Evolutionary conservation across 1,284 basidiomycete species (phyloP), one percentile per base, ranked within the genome.

Genomic region (Rhodofomes roseus): DNA sequence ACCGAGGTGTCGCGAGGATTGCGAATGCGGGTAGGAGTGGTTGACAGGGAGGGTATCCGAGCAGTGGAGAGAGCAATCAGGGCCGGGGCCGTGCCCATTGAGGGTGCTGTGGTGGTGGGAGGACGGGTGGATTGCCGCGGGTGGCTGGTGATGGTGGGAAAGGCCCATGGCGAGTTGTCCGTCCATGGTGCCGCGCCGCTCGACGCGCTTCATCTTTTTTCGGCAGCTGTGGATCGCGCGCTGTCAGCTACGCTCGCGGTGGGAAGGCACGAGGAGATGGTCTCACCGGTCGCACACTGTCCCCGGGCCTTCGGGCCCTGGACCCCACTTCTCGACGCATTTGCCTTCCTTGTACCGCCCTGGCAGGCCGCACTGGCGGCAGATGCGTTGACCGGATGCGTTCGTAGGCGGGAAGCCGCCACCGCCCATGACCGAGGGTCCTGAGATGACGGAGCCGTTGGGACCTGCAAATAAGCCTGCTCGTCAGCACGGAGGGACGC

Each of bases 241-340:
- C 41, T 51, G 31, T 53, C 39, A 58, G 43, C 23, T 36, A 31
- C 16, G 14, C 25, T 39, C 29, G 40, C 56, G 59, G 54, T 60
- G 63, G 52, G 37, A 39, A 39, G 37, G 11, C 11, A 27, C 43
- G 54, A 25, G 31, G n/a, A 51, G 41, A 37, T 22, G 22, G 16
- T 74, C 81, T 62, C 68, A 86, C 80, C 89, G 76, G 77, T 92
- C 90, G 68, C 90, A 92, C 0, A 92, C 90, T 0, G 90, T 92
- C 23, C 90, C 90, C 46, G 89, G 89, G 0, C 90, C 90, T 73
- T 87, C 82, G 54, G 90, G 90, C 1, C 90, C 90, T 16, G 90
- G 90, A 2, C 90, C 90, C 90, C 90, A 92, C 71, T 92, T 92
- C 69, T 92, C 90, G 48, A 92, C 88, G 68, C 90, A 92, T 68